Evolutionary conservation across 2,329 filamentous ascomycete species (phyloP).

Genomic region (Leptographium flavum): DNA sequence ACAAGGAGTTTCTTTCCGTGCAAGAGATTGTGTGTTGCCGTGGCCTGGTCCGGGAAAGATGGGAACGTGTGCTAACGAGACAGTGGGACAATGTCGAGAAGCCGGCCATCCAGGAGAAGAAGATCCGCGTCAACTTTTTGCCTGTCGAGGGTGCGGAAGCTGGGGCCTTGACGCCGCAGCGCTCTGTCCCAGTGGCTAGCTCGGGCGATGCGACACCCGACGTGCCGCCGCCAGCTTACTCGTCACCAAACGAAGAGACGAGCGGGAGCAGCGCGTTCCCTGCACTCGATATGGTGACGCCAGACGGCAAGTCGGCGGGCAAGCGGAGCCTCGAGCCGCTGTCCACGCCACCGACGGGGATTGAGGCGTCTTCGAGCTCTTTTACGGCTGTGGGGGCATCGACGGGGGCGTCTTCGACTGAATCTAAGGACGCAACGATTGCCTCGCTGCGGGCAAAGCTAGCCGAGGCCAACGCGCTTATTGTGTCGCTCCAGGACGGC

Average conservation of each 20-base stretch:
- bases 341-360: background rate
- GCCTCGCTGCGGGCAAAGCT: slow-evolving; percentile 18
- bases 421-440: slow-evolving; percentile 11
- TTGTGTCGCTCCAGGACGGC: slow-evolving; percentile 55
- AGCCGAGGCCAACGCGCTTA: slow-evolving; percentile 57
- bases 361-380: background rate
- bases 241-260: slow-evolving; percentile 16
- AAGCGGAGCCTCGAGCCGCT: slow-evolving; percentile 8
- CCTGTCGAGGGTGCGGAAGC: slow-evolving; percentile 30
- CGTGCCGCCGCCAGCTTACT: slow-evolving; percentile 16
- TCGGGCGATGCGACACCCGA: slow-evolving; percentile 20
- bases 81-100: slow-evolving; percentile 75
- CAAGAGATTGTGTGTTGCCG: slow-evolving; percentile 55
- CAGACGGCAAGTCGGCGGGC: slow-evolving; percentile 6
- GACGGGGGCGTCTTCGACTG: slow-evolving; percentile 2
- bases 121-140: slow-evolving; percentile 86
- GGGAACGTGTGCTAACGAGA: slow-evolving; percentile 7
- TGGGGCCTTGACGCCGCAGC: slow-evolving; percentile 16
- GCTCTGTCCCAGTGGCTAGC: slow-evolving; percentile 8
- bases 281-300: background rate
- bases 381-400: background rate
- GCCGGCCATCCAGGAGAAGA: slow-evolving; percentile 72
- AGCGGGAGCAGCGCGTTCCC: slow-evolving; percentile 10
- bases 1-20: slow-evolving; percentile 73
- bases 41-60: background rate